Conservation (phyloP, 768 basidiomycete species). For the Auricularia heimuer region DNA sequence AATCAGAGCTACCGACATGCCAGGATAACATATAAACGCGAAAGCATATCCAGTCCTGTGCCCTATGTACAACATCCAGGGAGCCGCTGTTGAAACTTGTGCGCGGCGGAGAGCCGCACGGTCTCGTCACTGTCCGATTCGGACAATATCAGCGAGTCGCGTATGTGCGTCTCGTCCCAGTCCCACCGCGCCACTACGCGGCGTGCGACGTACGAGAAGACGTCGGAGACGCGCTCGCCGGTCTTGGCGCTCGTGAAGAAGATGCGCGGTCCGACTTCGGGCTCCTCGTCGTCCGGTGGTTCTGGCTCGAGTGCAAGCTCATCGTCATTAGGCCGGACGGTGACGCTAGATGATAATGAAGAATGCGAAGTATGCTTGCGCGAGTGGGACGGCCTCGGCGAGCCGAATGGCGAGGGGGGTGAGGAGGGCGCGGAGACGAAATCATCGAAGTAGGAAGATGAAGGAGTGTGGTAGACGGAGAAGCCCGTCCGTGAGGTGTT, state of each 20-base stretch:
- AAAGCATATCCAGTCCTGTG: too few species aligned
- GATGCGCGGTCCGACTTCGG: slow-evolving; percentile 48
- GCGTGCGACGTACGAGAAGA: slow-evolving; percentile 67
- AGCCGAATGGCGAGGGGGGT: slow-evolving; percentile 14
- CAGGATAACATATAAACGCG: too few species aligned
- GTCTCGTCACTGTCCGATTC: background rate
- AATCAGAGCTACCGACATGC: too few species aligned
- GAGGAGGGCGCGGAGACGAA: slow-evolving; percentile 41
- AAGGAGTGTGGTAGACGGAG: slow-evolving; percentile 68
- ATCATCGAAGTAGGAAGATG: slow-evolving; percentile 61
- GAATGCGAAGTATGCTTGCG: slow-evolving; percentile 1
- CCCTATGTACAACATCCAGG: background rate
- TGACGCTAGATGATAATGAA: slow-evolving; percentile 12
- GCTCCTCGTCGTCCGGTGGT: background rate
- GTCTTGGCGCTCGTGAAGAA: slow-evolving; percentile 76
- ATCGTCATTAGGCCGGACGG: slow-evolving; percentile 6
- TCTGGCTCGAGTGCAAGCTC: slow-evolving; percentile 8
- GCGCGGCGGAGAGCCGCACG: background rate
- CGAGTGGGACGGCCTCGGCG: slow-evolving; percentile 10
- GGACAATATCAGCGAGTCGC: background rate
- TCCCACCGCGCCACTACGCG: slow-evolving; percentile 57
- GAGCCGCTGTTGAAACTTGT: background rate
- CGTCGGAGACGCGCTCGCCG: slow-evolving; percentile 56
- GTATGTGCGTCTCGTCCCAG: slow-evolving; percentile 39
- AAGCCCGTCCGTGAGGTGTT: slow-evolving; percentile 47